Conservation (phyloP, 495 filamentous ascomycete genomes). For the Penicillium diatomitis region DNA sequence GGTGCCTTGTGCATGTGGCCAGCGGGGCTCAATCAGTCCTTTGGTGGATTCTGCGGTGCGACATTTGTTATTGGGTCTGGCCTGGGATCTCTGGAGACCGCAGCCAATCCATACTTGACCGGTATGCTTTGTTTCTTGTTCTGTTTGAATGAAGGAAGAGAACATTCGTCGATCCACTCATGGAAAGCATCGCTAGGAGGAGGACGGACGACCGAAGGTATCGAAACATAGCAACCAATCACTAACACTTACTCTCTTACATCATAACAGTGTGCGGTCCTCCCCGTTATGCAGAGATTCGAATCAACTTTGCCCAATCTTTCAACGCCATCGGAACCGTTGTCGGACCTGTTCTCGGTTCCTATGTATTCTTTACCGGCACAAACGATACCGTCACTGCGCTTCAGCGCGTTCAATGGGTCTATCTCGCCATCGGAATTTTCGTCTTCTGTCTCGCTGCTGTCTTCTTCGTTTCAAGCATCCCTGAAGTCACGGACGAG, state of each 20-base stretch:
- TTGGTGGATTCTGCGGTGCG: slow-evolving; percentile 51
- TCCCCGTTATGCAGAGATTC: slow-evolving; percentile 42
- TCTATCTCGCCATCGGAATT: slow-evolving; percentile 63
- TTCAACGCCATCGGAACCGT: slow-evolving; percentile 61
- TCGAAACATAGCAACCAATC: background rate
- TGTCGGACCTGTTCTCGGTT: slow-evolving; percentile 55
- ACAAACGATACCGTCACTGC: slow-evolving; percentile 39
- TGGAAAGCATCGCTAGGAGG: too few relatives aligned
- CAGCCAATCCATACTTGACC: slow-evolving; percentile 48
- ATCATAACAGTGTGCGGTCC: slow-evolving; percentile 38
- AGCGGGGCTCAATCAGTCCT: slow-evolving; percentile 41
- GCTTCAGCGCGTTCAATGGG: slow-evolving; percentile 59
- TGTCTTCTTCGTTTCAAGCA: slow-evolving; percentile 35
- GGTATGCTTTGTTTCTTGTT: slow-evolving; percentile 15
- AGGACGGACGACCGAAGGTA: too few relatives aligned
- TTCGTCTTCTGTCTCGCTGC: slow-evolving; percentile 55
- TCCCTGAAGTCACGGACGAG: slow-evolving; percentile 48
- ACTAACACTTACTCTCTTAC: background rate
- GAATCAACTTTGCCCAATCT: slow-evolving; percentile 59
- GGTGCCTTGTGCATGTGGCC: slow-evolving; percentile 50
- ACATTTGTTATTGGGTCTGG: slow-evolving; percentile 51
- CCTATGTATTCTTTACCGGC: slow-evolving; percentile 56
- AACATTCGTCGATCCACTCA: too few relatives aligned
- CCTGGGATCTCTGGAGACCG: slow-evolving; percentile 45
- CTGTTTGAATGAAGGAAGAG: background rate